Base-by-base conservation (phyloP, 129 eudicot genomes). In the Centella asiatica region DNA sequence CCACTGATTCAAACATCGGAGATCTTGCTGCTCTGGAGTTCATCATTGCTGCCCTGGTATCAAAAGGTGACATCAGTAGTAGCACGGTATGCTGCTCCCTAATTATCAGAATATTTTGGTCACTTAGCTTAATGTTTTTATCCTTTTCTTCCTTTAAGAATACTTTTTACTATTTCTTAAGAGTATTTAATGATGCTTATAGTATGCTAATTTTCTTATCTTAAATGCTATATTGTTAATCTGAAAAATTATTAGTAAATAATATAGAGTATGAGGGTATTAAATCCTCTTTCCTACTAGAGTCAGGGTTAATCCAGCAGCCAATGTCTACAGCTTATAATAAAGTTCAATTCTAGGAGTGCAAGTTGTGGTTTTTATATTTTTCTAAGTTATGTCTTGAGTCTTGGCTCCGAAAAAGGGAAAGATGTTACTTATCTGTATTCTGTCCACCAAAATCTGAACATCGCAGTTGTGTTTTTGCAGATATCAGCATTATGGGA, bases 401-500 rank as follows among this genome's bases (percentile, higher is more conserved):
- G n/a, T n/a, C n/a, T n/a, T n/a, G n/a, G n/a, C n/a, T n/a, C n/a
- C n/a, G n/a, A n/a, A n/a, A n/a, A n/a, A n/a, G n/a, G n/a, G n/a
- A n/a, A n/a, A n/a, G n/a, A 9, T 2, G 44, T n/a, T 56, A 29
- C 36, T 32, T 32, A 27, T 28, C 19, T 56, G 14, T 4, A 0
- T 14, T 28, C 13, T 36, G 29, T n/a, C 6, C 31, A 31, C 12
- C n/a, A 6, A 56, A 56, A n/a, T 42, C 44, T 60, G 26, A 24
- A 44, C 36, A 18, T 7, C 26, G 23, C 36, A 12, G 45, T 58
- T 29, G 22, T 54, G 22, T 54, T 49, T 54, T 64, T 72, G 53
- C 96, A 92, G 98, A 65, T 92, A 57, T 82, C 96, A 62, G 90
- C 96, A 75, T 72, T 92, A 58, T 92, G 98, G 98, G 98, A 92